Evolutionary conservation across 2,329 filamentous ascomycete species (phyloP).

Genomic region (Diaporthe aspalathi): DNA sequence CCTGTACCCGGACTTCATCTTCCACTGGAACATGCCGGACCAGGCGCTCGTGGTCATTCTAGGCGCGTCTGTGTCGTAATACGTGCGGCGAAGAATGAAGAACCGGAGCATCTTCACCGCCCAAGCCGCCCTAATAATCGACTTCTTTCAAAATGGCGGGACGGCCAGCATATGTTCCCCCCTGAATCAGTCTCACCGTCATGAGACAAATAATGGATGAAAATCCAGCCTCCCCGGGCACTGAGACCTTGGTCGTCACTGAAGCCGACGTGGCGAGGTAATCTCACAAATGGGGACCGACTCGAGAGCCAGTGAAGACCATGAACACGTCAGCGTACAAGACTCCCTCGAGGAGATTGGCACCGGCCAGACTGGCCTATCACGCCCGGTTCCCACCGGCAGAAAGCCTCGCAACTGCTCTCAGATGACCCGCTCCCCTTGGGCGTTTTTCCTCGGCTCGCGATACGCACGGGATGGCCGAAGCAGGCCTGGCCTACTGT

Average conservation of each 20-base stretch:
- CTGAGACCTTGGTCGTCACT: background rate
- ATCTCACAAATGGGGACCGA: background rate
- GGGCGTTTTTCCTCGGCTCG: background rate
- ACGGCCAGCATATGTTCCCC: background rate
- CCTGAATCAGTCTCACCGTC: background rate
- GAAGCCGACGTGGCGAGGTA: background rate
- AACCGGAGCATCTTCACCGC: background rate
- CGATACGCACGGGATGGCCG: constrained; percentile 4
- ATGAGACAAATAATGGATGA: background rate
- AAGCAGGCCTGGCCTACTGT: background rate
- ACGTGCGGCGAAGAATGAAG: background rate
- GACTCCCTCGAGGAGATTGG: background rate
- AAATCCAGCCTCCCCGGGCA: background rate
- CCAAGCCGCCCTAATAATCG: background rate
- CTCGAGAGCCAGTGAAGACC: background rate
- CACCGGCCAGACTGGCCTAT: background rate
- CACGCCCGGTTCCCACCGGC: background rate
- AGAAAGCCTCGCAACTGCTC: background rate
- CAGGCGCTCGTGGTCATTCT: background rate
- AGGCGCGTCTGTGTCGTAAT: background rate
- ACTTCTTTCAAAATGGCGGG: background rate
- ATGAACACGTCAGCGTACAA: constrained; percentile 2
- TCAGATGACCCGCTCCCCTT: constrained; percentile 2
- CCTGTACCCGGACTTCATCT: background rate
- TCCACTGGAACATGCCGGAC: background rate